Evolutionary conservation across 2,329 filamentous ascomycete species (phyloP), one percentile per base, ranked within the genome.

Genomic region (Thyridium curvatum): DNA sequence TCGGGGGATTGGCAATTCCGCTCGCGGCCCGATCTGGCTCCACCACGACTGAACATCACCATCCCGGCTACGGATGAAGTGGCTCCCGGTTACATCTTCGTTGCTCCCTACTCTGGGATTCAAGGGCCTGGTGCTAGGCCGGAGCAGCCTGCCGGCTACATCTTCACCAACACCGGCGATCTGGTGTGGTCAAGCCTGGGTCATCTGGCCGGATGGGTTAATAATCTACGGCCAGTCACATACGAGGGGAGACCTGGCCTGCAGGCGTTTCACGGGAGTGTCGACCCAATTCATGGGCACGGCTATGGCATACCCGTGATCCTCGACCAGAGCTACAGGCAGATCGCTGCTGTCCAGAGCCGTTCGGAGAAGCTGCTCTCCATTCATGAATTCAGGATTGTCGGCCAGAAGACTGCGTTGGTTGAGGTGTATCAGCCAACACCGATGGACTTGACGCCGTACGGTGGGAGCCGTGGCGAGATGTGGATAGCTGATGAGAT

Each of bases 131-230:
- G 21, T 26, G 21, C 21, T 10, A 26, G 21, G 21, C 6, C 6
- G 21, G 45, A 48, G 7, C 69, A 68, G 0, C 71, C 72, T 2
- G 62, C 65, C 5, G 68, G 73, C 1, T 79, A 78, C 50, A 78
- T 79, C 46, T 69, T 76, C 46, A 62, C 64, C 6, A 65, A 74
- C 46, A 55, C 72, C 26, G 74, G 74, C 2, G 71, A 77, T 36
- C 59, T 79, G 0, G 60, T 79, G 16, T 79, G 73, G 73, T 77
- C 73, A 1, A 71, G 74, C 3, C 72, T 72, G 39, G 65, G 63
- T 4, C 67, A 69, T 47, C 74, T 68, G 46, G 67, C 64, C 26
- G 69, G 69, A 50, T 76, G 71, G 67, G 53, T 65, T 1, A 66
- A 66, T 42, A 77, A 77, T 49, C 77, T 79, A 54, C 72, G 72